phyloP scores from a whole-genome alignment of 2,329 filamentous ascomycete species.

The Microdochium bolleyi region DNA sequence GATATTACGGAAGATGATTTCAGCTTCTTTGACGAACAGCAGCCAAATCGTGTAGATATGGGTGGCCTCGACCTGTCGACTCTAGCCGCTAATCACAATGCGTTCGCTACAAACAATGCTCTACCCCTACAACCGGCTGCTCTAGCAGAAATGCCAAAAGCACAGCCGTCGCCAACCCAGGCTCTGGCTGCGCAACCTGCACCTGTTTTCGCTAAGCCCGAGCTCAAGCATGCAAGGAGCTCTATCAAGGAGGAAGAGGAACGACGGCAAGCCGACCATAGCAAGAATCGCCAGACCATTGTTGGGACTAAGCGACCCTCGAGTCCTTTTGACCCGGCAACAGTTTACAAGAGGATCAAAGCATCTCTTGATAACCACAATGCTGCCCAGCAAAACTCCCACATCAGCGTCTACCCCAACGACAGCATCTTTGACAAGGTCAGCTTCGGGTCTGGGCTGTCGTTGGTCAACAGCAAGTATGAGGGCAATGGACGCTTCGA shows the following conservation, averaged over 20 bases:
- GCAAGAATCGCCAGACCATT: conserved; percentile 18
- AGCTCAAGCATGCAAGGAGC: conserved; percentile 50
- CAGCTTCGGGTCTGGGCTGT: conserved; percentile 43
- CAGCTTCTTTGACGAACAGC: conserved; percentile 66
- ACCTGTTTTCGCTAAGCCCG: conserved; percentile 48
- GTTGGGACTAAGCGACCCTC: conserved; percentile 37
- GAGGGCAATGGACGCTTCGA: conserved; percentile 47
- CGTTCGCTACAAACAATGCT: conserved; percentile 6
- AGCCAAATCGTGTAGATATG: conserved; percentile 33
- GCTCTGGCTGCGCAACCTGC: conserved; percentile 6
- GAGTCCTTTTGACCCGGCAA: conserved; percentile 50
- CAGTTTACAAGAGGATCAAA: conserved; percentile 49
- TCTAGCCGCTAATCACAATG: conserved; percentile 13
- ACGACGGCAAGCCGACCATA: conserved; percentile 15
- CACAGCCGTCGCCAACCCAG: conserved; percentile 8
- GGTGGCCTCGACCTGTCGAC: conserved; percentile 23
- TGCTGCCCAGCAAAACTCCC: conserved; percentile 13
- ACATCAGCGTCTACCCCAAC: conserved; percentile 20
- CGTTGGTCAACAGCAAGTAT: conserved; percentile 50
- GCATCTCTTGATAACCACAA: conserved; percentile 31
- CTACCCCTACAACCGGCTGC: conserved; percentile 8
- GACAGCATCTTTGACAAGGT: conserved; percentile 46
- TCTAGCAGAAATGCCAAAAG: conserved; percentile 6
- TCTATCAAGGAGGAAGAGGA: conserved; percentile 33
- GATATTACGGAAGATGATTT: conserved; percentile 78